Evolutionary conservation across 164 flowering plant genomes (phyloP).

Genomic region (Vitis rotundifolia): DNA sequence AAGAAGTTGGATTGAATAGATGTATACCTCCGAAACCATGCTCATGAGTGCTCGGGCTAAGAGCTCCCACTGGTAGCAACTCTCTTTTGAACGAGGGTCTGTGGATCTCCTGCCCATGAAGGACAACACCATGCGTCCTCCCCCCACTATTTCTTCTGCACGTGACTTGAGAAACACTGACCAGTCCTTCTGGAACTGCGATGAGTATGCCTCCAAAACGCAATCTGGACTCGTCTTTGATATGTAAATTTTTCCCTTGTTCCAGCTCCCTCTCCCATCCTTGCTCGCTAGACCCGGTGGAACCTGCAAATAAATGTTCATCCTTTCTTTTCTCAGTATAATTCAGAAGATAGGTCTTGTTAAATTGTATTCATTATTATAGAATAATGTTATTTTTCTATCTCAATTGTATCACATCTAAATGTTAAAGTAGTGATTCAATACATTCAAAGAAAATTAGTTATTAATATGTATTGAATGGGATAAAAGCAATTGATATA

Average conservation of each 20-base stretch:
- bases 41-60: slow-evolving; percentile 31
- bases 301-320: slow-evolving; percentile 17
- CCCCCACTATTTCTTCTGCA: slow-evolving; percentile 30
- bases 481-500: too few relatives aligned
- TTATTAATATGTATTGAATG: too few relatives aligned
- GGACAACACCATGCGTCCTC: slow-evolving; percentile 44
- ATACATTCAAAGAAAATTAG: too few relatives aligned
- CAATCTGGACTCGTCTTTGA: slow-evolving; percentile 36
- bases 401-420: too few relatives aligned
- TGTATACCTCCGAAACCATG: slow-evolving; percentile 31
- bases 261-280: slow-evolving; percentile 2
- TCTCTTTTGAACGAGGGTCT: slow-evolving; percentile 27
- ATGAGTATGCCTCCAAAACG: slow-evolving; percentile 31
- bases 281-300: slow-evolving; percentile 27
- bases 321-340: too few relatives aligned
- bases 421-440: too few relatives aligned
- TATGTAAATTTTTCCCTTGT: slow-evolving; percentile 43
- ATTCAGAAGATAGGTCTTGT: too few relatives aligned
- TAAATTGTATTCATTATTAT: too few relatives aligned
- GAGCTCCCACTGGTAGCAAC: slow-evolving; percentile 37
- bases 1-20: background rate
- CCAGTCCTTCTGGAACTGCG: slow-evolving; percentile 36
- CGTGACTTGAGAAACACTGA: slow-evolving; percentile 31
- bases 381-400: too few relatives aligned
- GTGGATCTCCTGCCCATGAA: slow-evolving; percentile 33